Base-by-base conservation (phyloP, 1,284 basidiomycete species). In the Trichosporon inkin region DNA sequence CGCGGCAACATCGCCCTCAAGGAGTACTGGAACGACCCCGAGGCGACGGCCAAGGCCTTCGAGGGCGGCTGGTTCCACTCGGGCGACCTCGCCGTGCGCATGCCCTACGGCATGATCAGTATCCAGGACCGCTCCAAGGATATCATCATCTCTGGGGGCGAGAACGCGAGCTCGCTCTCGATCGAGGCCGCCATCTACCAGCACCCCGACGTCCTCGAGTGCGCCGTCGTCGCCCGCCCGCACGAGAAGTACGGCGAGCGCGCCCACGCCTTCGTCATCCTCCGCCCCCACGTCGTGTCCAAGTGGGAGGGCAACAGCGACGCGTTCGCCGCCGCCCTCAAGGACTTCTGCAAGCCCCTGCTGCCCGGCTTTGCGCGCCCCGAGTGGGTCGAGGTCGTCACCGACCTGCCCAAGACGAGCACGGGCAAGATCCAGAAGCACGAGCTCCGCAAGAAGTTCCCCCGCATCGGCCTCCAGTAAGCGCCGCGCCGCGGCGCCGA, bases 391-490 rank as follows among this genome's bases (percentile, higher is more conserved):
- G 62, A 64, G 55, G 52, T 64, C 19, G 56, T 58, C 10, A 36
- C 47, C 2, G 86, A 89, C 64, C 74, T 92, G 11, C 90, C 90
- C 0, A 91, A 89, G 80, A 93, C 90, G 6, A 88, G 87, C 17
- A 92, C 89, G 67, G 90, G 90, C 44, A 93, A 93, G 76, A 85
- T 93, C 38, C 84, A 86, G 85, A 92, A 92, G 78, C 88, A 90
- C 75, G 73, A 90, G 24, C 66, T 83, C 4, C 73, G 83, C 13
- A 70, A 75, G 38, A 53, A 56, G 16, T 63, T 60, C 58, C 52
- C 52, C 17, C 34, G 38, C 19, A 58, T 58, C 81, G 41, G 41
- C 16, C 16, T 47, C 20, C 41, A 47, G 41, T 47, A 28, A 47
- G 39, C 39, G 41, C n/a, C n/a, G n/a, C n/a, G n/a, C n/a, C n/a